These are phyloP conservation scores for Ophiostoma himal-ulmi DNA, from an alignment of 2,329 filamentous ascomycete species.

Conservation along the genomic window DNA sequence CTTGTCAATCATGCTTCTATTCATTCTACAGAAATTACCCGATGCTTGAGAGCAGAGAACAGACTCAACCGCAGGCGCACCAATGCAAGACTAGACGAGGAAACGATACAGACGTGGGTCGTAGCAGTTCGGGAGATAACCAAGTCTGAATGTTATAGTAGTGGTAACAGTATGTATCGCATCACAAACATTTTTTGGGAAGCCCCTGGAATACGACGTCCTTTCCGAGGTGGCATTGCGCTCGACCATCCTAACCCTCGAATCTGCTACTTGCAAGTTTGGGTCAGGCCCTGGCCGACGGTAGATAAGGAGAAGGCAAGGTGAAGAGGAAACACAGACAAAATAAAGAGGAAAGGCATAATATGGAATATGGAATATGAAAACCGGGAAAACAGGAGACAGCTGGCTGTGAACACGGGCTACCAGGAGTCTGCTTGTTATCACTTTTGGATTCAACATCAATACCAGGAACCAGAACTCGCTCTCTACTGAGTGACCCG, in stretches of 20 bases:
- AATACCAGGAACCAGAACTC: not conserved
- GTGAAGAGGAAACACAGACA: not conserved
- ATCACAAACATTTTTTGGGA: not conserved
- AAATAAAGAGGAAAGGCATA: not conserved
- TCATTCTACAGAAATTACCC: not conserved
- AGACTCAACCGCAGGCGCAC: not conserved
- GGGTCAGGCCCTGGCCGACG: not conserved
- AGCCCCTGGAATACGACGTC: constrained; percentile 3
- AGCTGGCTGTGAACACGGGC: not conserved
- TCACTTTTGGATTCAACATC: not conserved
- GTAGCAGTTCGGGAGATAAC: not conserved
- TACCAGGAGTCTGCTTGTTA: not conserved
- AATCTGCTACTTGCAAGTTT: not conserved
- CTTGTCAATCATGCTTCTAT: not conserved
- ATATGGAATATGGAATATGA: too few species aligned
- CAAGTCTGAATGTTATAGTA: not conserved
- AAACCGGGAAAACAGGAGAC: not conserved
- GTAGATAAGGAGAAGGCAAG: not conserved
- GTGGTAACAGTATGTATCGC: not conserved
- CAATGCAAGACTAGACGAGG: not conserved
- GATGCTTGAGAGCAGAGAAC: not conserved
- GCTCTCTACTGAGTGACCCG: not conserved
- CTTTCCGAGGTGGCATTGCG: not conserved
- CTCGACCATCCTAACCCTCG: not conserved
- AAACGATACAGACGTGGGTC: not conserved